Evolutionary conservation across 2,329 filamentous ascomycete genomes (phyloP), one percentile per base, ranked within the genome.

Genomic region (Colletotrichum plurivorum): DNA sequence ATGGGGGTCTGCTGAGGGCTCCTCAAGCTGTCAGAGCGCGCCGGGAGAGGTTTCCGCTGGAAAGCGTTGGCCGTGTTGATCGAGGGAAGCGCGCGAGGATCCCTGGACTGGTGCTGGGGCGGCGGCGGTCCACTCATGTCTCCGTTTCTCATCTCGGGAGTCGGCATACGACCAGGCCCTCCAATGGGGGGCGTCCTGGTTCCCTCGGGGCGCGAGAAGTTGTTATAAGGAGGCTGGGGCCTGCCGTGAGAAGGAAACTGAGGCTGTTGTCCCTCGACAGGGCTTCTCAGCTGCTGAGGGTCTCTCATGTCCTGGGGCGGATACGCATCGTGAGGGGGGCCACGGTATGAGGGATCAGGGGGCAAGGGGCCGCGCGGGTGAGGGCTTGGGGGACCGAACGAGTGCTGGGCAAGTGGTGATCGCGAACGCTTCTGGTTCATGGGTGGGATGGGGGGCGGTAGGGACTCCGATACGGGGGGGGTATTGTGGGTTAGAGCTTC

Each of bases 41-140:
- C 73, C 25, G 85, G 84, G 13, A 89, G 72, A 25, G 87, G 87
- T 74, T 89, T 90, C 69, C 87, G 81, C 58, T 80, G 78, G 49
- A 87, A 79, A 41, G 81, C 79, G 61, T 81, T 82, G n/a, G 77
- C 79, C 9, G 67, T 70, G 58, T 70, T 66, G 22, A 70, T 55
- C 4, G 27, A 46, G 39, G 67, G 64, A 36, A 70, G 67, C 5
- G 41, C 18, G 27, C 65, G 67, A 43, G 54, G 59, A 20, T 67
- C 54, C 25, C 61, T 63, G 18, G 54, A 22, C 46, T 51, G 54
- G 22, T 59, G 36, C 31, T 56, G 60, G 25, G 62, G 70, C 5
- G 70, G 61, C 8, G 66, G 64, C 16, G 64, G 67, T 12, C 65
- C 67, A 39, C 55, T 69, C 55, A 69, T 60, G 36, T 61, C 77